Conservation (phyloP, 768 basidiomycete genomes). For the Lyophyllum shimeji region DNA sequence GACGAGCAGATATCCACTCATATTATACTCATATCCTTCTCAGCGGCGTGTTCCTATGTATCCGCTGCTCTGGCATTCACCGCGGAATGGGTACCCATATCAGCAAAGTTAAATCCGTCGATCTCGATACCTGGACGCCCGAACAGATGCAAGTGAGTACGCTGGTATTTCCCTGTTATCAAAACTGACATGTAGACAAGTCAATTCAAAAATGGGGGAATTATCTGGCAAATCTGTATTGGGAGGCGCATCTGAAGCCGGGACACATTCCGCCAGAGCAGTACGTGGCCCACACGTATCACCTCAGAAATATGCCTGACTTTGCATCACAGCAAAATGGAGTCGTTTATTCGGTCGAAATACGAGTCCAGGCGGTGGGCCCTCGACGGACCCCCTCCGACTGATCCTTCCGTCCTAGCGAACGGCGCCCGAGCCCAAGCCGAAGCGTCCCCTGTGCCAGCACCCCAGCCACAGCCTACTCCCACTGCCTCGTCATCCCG, state of each 20-base stretch:
- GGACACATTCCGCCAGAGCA: constrained; percentile 95
- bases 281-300: constrained; percentile 47
- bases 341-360: constrained; percentile 95
- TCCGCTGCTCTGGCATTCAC: constrained; percentile 96
- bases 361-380: constrained; percentile 96
- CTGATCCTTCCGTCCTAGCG: constrained; percentile 80
- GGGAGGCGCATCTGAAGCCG: constrained; percentile 92
- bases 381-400: constrained; percentile 80
- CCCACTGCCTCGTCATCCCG: constrained; percentile 24
- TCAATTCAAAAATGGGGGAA: constrained; percentile 96
- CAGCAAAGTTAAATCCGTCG: constrained; percentile 94
- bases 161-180: background rate
- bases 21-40: constrained; percentile 1
- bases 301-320: background rate
- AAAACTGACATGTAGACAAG: constrained; percentile 30
- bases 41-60: constrained; percentile 93
- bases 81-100: constrained; percentile 99
- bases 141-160: constrained; percentile 94
- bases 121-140: constrained; percentile 96
- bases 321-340: constrained; percentile 76
- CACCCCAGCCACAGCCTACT: constrained; percentile 20
- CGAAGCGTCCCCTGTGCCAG: constrained; percentile 26
- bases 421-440: constrained; percentile 26
- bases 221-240: constrained; percentile 87
- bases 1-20: background rate